Evolutionary conservation across 2,329 filamentous ascomycete genomes (phyloP), one percentile per base, ranked within the genome.

Genomic region (Pezizomycotina sp.): DNA sequence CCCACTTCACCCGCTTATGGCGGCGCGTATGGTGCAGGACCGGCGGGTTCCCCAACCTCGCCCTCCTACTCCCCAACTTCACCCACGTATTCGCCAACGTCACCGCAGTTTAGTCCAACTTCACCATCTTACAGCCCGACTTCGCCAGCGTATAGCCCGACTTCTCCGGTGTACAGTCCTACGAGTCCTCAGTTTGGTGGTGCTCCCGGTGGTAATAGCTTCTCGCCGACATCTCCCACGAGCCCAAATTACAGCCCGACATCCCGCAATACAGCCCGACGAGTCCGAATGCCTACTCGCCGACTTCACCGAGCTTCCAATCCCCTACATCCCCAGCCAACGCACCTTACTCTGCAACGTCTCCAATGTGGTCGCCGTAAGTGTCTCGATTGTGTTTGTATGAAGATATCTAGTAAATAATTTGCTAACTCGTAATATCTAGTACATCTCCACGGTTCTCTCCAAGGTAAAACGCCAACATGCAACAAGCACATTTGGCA

Each of bases 201-300:
- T 42, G 50, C 48, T 21, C 46, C 47, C 47, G 53, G 50, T 29
- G 54, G 52, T 22, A 60, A 58, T 46, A 66, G 64, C 16, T 63
- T 63, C 48, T 66, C 63, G 46, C 69, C 69, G 26, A 72, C 68
- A 5, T 75, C 72, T 3, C 74, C 75, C 3, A 74, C 72, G 4
- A 76, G 71, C 48, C 75, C 76, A 36, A 72, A 66, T 52, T 81
- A 80, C 59, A 77, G 71, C 52, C 74, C 74, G n/a, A 70, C 73
- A 3, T 75, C 45, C 70, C 65, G n/a, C 65, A 64, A 3, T 77
- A 76, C 57, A 59, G 56, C 9, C 58, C 58, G 9, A 59, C 58
- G 1, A 58, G 54, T 14, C 69, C 69, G 8, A 63, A 65, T 43
- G 62, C 64, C 2, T 74, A 74, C 58, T 74, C 69, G 31, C 70